These are phyloP conservation scores for Boletus vermiculosoides DNA, from an alignment of 768 basidiomycete species.

Conservation along the genomic window DNA sequence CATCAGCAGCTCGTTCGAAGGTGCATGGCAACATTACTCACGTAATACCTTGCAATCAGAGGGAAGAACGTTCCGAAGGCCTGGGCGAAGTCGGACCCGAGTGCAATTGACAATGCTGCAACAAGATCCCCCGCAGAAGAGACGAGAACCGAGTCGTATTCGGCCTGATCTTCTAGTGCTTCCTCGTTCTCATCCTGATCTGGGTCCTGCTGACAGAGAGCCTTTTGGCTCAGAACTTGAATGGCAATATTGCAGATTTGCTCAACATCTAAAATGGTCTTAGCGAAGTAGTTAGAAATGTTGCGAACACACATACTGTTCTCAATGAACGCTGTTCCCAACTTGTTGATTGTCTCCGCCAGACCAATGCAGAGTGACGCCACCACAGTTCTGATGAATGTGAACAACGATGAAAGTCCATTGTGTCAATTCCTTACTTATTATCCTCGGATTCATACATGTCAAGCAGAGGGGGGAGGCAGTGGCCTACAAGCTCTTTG, in stretches of 20 bases:
- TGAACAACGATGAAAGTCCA: conserved; percentile 15
- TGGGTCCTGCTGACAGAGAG: conserved; percentile 94
- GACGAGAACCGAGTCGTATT: conserved; percentile 95
- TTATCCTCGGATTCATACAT: conserved; percentile 95
- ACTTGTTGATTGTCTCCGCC: conserved; percentile 87
- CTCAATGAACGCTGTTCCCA: conserved; percentile 85
- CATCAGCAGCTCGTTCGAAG: neutral
- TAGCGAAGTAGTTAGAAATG: neutral
- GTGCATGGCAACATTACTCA: conserved; percentile 39
- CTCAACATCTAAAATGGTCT: conserved; percentile 56
- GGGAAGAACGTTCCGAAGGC: conserved; percentile 88
- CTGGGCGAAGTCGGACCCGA: conserved; percentile 81
- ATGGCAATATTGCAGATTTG: conserved; percentile 76
- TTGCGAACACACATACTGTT: conserved; percentile 51
- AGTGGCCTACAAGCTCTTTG: conserved; percentile 73
- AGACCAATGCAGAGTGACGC: conserved; percentile 85
- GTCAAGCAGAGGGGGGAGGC: conserved; percentile 72
- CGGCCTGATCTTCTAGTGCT: conserved; percentile 85
- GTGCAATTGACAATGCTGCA: conserved; percentile 77
- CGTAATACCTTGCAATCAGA: conserved; percentile 88
- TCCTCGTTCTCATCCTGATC: conserved; percentile 88
- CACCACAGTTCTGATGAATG: conserved; percentile 67
- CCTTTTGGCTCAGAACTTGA: conserved; percentile 90
- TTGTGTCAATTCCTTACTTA: conserved; percentile 63
- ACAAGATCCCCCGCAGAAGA: conserved; percentile 94